Conservation (phyloP, 1,139 yeast species). For the Candida dubliniensis region DNA sequence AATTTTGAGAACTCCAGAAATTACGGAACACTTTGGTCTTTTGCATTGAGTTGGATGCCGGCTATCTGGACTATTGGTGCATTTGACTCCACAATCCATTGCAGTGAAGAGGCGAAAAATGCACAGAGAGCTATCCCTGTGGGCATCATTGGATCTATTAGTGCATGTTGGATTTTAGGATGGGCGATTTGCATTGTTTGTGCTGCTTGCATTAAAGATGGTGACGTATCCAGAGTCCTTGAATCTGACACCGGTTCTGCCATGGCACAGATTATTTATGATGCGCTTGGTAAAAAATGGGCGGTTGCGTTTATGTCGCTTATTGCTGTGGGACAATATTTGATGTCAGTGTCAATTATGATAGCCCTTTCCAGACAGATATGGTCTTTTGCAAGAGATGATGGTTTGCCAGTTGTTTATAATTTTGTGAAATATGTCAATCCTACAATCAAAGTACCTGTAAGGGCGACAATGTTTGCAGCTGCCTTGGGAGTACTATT, state of each 20-base stretch:
- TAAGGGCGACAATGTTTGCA: conserved; percentile 59
- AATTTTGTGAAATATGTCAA: conserved; percentile 53
- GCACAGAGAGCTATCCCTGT: conserved; percentile 68
- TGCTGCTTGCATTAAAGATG: conserved; percentile 53
- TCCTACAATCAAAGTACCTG: conserved; percentile 52
- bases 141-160: conserved; percentile 52
- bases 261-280: conserved; percentile 65
- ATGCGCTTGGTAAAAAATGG: conserved; percentile 70
- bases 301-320: conserved; percentile 63
- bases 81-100: conserved; percentile 70
- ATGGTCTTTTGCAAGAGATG: conserved; percentile 43
- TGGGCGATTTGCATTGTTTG: conserved; percentile 55
- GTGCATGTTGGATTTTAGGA: conserved; percentile 62
- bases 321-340: conserved; percentile 59
- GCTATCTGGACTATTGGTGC: conserved; percentile 70
- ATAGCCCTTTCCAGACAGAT: conserved; percentile 40
- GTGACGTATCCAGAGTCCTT: conserved; percentile 47
- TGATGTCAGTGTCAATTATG: conserved; percentile 54
- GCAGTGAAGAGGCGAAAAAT: conserved; percentile 69
- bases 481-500: conserved; percentile 48
- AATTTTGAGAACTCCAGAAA: conserved; percentile 51
- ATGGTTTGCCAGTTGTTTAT: conserved; percentile 43
- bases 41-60: conserved; percentile 60
- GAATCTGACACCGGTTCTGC: conserved; percentile 51
- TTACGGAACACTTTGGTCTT: conserved; percentile 72